phyloP scores from a whole-genome alignment of 23 red algal genomes.

The Gracilaria domingensis region DNA sequence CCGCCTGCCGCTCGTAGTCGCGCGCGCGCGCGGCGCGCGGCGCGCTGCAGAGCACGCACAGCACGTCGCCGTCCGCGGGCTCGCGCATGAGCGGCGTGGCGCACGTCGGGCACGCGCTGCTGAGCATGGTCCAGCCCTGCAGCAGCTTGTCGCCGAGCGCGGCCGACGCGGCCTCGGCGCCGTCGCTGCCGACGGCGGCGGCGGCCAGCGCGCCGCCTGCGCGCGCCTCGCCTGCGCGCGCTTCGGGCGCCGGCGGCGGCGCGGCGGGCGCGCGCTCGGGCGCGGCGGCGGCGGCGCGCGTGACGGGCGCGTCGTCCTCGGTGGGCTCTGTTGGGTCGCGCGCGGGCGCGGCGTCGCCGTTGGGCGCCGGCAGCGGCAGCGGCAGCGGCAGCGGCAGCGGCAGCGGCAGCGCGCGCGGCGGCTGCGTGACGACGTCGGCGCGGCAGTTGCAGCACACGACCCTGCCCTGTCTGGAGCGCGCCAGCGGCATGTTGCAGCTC shows the following conservation, averaged over 20 bases:
- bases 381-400: background rate
- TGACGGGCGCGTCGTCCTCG: background rate
- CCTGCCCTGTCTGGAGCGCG: slow-evolving; percentile 38
- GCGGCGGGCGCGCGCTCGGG: background rate
- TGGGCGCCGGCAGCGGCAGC: background rate
- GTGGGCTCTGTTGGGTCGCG: background rate
- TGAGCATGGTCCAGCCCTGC: slow-evolving; percentile 76
- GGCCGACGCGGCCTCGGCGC: slow-evolving; percentile 1
- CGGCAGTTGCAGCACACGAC: slow-evolving; percentile 63
- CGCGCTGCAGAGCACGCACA: slow-evolving; percentile 52
- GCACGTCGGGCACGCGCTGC: slow-evolving; percentile 42
- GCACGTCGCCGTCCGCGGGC: background rate
- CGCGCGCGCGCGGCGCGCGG: background rate
- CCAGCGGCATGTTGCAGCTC: slow-evolving; percentile 62
- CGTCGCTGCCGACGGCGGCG: background rate
- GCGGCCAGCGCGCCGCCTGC: background rate
- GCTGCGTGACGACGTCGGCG: slow-evolving; percentile 26
- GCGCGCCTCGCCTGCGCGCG: background rate
- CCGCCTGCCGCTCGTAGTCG: background rate
- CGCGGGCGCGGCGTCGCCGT: background rate
- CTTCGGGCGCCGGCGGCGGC: background rate
- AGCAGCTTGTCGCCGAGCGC: slow-evolving; percentile 70
- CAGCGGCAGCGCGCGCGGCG: too few species aligned
- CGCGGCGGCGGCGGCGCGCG: background rate
- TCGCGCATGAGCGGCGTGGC: slow-evolving; percentile 51